Percentiles rank a stretch among this genome's conserved stretches.
Conservation (phyloP, 2,329 filamentous ascomycete species). For the Pseudocercospora eumusae region DNA sequence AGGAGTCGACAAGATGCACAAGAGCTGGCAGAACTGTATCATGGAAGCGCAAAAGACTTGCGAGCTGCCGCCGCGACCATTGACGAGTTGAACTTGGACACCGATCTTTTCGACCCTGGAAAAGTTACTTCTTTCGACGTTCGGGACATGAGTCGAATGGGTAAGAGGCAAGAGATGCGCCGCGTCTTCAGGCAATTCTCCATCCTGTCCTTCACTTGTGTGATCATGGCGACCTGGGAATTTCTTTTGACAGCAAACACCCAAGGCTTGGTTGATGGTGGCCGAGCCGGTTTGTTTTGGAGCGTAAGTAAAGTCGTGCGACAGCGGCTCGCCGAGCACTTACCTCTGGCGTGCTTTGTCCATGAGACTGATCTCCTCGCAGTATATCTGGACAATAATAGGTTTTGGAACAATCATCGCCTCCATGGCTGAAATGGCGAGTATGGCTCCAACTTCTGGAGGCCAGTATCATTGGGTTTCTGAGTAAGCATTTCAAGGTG, state of each 20-base stretch:
- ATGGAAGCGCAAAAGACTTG: slow-evolving; percentile 8
- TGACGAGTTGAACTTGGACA: slow-evolving; percentile 18
- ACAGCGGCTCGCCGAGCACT: background rate
- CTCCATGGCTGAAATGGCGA: slow-evolving; percentile 36
- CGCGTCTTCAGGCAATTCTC: slow-evolving; percentile 53
- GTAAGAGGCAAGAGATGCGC: slow-evolving; percentile 52
- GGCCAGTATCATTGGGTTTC: slow-evolving; percentile 22
- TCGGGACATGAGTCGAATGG: slow-evolving; percentile 51
- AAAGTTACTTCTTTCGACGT: slow-evolving; percentile 38
- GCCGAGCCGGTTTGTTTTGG: slow-evolving; percentile 26
- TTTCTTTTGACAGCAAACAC: slow-evolving; percentile 44
- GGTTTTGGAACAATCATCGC: slow-evolving; percentile 30
- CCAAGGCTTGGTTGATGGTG: slow-evolving; percentile 27
- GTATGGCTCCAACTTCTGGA: slow-evolving; percentile 38
- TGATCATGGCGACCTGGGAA: slow-evolving; percentile 57
- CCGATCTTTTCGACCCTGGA: slow-evolving; percentile 20
- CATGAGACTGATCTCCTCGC: background rate
- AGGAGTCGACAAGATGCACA: slow-evolving; percentile 14
- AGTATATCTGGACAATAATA: slow-evolving; percentile 24
- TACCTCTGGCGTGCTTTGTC: no score
- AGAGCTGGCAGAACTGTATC: slow-evolving; percentile 12
- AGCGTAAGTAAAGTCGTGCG: slow-evolving; percentile 1
- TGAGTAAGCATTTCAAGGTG: background rate
- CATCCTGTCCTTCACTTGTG: slow-evolving; percentile 54
- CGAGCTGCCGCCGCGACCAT: background rate